Evolutionary conservation across 371 early-diverging fungal genomes (phyloP).

Genomic region (Apophysomyces ossiformis): DNA sequence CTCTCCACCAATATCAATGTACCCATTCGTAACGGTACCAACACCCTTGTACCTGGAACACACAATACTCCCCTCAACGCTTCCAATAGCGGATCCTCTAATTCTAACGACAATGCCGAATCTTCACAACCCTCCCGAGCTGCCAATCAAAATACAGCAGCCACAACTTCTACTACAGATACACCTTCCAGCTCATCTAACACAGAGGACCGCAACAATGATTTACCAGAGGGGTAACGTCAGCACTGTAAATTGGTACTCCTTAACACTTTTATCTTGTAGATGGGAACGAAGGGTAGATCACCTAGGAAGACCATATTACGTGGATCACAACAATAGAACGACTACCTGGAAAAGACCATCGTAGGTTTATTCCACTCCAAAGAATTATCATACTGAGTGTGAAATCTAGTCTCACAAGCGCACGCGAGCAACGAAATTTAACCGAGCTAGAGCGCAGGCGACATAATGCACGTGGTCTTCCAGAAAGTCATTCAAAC

Average conservation of each 20-base stretch:
- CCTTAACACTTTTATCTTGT: constrained; percentile 3
- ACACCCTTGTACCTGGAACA: constrained; percentile 45
- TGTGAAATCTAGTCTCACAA: constrained; percentile 38
- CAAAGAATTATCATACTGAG: constrained; percentile 3
- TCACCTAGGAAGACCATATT: constrained; percentile 70
- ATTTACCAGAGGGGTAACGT: constrained; percentile 71
- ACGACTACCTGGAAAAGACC: constrained; percentile 79
- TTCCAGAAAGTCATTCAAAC: constrained; percentile 66
- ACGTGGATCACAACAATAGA: constrained; percentile 74
- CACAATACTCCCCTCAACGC: constrained; percentile 30
- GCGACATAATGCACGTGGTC: constrained; percentile 78
- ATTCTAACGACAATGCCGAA: constrained; percentile 23
- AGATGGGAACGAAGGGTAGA: constrained; percentile 78
- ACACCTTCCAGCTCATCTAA: constrained; percentile 15
- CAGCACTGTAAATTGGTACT: constrained; percentile 8
- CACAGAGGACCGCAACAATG: constrained; percentile 44
- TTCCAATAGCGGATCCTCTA: constrained; percentile 25
- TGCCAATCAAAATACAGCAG: constrained; percentile 20
- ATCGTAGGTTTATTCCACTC: constrained; percentile 30
- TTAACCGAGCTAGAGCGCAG: constrained; percentile 76
- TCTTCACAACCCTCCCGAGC: constrained; percentile 15
- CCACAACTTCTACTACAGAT: constrained; percentile 12
- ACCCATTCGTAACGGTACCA: constrained; percentile 45
- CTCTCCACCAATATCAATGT: constrained; percentile 67
- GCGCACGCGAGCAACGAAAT: constrained; percentile 55